Conservation (phyloP, 192 early-diverging fungal species). For the Mortierella antarctica region DNA sequence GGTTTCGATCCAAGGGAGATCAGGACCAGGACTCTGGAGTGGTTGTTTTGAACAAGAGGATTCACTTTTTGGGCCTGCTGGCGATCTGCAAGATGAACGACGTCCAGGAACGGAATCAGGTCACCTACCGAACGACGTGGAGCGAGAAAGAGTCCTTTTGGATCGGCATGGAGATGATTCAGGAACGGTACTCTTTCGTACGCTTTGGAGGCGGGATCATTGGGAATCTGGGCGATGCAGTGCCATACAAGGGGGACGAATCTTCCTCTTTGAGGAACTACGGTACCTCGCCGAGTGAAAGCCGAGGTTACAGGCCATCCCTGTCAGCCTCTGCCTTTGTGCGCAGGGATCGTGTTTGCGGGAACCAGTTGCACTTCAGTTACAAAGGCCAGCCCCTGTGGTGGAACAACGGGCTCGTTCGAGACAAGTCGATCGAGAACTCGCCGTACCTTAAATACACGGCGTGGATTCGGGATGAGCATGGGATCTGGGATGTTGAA, state of each 20-base stretch:
- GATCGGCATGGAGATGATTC: constrained; percentile 70
- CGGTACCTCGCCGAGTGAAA: not conserved
- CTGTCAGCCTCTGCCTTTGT: no score
- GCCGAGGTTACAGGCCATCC: not conserved
- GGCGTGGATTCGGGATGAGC: constrained; percentile 36
- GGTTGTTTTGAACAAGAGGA: constrained; percentile 64
- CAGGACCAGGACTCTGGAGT: constrained; percentile 77
- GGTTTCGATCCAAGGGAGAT: constrained; percentile 47
- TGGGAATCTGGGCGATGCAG: constrained; percentile 59
- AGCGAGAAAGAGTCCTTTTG: constrained; percentile 81
- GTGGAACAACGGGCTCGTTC: constrained; percentile 60
- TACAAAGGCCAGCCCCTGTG: constrained; percentile 51
- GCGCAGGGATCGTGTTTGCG: constrained; percentile 43
- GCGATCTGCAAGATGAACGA: constrained; percentile 69
- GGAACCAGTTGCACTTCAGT: constrained; percentile 56
- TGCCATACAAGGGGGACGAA: constrained; percentile 14
- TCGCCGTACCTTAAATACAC: constrained; percentile 34
- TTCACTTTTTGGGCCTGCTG: constrained; percentile 62
- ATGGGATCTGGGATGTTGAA: constrained; percentile 54
- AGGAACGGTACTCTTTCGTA: constrained; percentile 64
- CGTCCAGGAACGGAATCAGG: constrained; percentile 49
- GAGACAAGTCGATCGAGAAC: constrained; percentile 40
- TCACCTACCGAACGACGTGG: constrained; percentile 58
- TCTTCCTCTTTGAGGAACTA: no score
- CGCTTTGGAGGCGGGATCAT: constrained; percentile 60